These are phyloP conservation scores for Endocarpon pusillum DNA, from an alignment of 495 filamentous ascomycete genomes.

Conservation along the genomic window DNA sequence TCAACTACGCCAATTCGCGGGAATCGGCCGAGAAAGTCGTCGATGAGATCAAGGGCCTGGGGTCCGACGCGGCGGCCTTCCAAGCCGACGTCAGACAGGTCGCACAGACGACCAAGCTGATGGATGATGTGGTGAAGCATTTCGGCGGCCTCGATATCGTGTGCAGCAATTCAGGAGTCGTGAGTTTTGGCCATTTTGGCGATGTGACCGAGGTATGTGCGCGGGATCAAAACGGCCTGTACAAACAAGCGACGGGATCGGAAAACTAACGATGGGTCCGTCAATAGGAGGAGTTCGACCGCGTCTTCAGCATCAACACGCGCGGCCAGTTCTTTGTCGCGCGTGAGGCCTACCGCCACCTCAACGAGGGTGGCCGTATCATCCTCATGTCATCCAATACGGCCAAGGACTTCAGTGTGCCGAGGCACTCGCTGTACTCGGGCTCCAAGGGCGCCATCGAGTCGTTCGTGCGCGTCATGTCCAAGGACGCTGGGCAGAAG, in stretches of 20 bases:
- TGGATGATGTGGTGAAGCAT: constrained; percentile 41
- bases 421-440: constrained; percentile 44
- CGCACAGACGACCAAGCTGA: constrained; percentile 43
- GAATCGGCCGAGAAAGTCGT: constrained; percentile 25
- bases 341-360: constrained; percentile 53
- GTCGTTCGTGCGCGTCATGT: constrained; percentile 35
- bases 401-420: constrained; percentile 42
- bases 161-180: constrained; percentile 37
- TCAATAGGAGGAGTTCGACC: constrained; percentile 33
- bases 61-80: constrained; percentile 49
- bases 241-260: constrained; percentile 4
- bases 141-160: constrained; percentile 65
- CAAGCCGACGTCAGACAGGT: constrained; percentile 58
- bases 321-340: constrained; percentile 74
- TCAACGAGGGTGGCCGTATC: constrained; percentile 43
- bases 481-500: constrained; percentile 30
- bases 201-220: constrained; percentile 32
- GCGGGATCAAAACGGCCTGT: no score
- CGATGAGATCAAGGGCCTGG: constrained; percentile 36
- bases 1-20: constrained; percentile 15
- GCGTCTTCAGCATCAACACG: constrained; percentile 46
- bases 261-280: constrained; percentile 12
- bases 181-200: constrained; percentile 28
- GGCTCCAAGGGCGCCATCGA: constrained; percentile 41
- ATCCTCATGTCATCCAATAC: constrained; percentile 50